Base-by-base conservation (phyloP, 805 yeast genomes). In the Saccharomyces jurei region DNA sequence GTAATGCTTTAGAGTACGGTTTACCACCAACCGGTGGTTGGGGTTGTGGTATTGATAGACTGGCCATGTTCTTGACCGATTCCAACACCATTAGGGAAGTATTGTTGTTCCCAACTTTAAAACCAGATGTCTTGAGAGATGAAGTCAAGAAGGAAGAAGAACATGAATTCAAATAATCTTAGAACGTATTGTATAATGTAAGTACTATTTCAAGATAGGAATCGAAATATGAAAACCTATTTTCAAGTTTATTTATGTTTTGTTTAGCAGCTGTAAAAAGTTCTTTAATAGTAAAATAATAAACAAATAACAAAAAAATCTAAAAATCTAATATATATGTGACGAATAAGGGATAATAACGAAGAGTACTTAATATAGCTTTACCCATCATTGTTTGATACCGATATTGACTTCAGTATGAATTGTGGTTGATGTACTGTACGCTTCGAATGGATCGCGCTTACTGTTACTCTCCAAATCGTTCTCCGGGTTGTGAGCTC, bases 21-120 rank as follows among this genome's bases (percentile, higher is more conserved):
- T 81, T 92, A 68, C 99, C 99, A 57, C 99, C 99, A 67, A 94
- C 98, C 65, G 98, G 96, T 74, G 99, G 99, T 64, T 92, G 98
- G 98, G 99, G 99, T 66, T 86, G 96, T 77, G 99, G 99, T 81
- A 91, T 92, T 64, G 99, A 92, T 77, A 87, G 99, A 80, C 73
- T 92, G 70, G 90, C 97, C 69, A 92, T 92, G 99, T 94, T 94
- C 80, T 82, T 94, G 77, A 94, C 98, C 58, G 84, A 94, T 75
- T 88, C 96, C 56, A 87, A 90, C 79, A 88, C 97, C 63, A 92
- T 92, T 70, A 89, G 97, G 84, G 99, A 92, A 79, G 98, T 92
- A 50, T 80, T 92, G 64, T 78, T 94, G 73, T 92, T 92, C 96
- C 99, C 99, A 74, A 91, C 98, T 58, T 89, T 92, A 83, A 94